Base-by-base conservation (phyloP, 768 basidiomycete species). In the Tricholoma hemisulphureum region DNA sequence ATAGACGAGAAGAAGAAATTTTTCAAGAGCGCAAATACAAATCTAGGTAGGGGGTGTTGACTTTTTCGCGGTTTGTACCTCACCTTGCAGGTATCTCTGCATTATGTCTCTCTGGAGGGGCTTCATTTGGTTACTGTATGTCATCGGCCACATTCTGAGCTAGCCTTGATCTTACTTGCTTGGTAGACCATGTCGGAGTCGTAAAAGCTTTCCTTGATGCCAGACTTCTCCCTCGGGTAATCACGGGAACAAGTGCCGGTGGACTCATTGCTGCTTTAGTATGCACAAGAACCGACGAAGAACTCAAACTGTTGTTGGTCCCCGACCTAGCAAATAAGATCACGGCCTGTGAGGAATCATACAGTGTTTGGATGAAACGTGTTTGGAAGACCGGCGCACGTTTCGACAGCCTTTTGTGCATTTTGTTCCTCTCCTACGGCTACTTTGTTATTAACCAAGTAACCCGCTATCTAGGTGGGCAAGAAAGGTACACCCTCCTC, bases 171-270 rank as follows among this genome's bases (percentile, higher is more conserved):
- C 58, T 57, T 53, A 37, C 43, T 32, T 50, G 64, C 53, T 20
- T 21, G 6, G 10, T 65, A 93, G 88, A 94, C 69, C 92, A 94
- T 67, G 84, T 90, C 67, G 96, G 96, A 7, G 91, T 98, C 18
- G 85, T 95, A 48, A 91, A 90, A 66, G 97, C 95, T 1, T 90
- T 99, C 65, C 74, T 98, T 4, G 93, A 98, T 64, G 86, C 89
- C 9, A 82, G 84, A 16, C 75, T 97, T 4, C 76, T 98, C 13
- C 97, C 97, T 16, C 83, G 93, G 31, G 95, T 99, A 4, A 86
- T 98, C 58, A 91, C 95, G 9, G 96, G 96, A 11, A 98, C 96
- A 5, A 93, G 91, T 34, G 96, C 96, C 1, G 96, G 96, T 4
- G 95, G 91, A 8, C 81, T 98, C 8, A 77, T 93, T 51, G 77